Conservation (phyloP, 148 eudicot species). For the Dianthus caryophyllus region DNA sequence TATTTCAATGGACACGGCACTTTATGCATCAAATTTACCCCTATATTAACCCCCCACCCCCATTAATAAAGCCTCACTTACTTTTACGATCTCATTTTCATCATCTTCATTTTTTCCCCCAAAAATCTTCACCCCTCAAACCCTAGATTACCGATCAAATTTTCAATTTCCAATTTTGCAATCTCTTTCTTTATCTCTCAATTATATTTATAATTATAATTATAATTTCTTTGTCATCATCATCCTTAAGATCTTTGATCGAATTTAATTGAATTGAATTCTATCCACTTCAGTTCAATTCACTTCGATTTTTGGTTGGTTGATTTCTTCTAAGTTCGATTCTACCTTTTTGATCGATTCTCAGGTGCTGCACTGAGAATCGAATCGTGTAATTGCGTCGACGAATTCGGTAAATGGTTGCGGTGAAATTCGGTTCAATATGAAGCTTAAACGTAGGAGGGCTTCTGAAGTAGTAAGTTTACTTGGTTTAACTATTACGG, state of each 20-base stretch:
- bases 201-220: neutral
- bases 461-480: conserved; percentile 71
- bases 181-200: neutral
- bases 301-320: neutral
- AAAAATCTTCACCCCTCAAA: conserved; percentile 38
- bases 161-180: neutral
- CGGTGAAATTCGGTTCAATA: conserved; percentile 34
- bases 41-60: too few relatives aligned
- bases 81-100: conserved; percentile 31
- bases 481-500: too few relatives aligned
- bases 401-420: conserved; percentile 36
- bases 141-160: conserved; percentile 29
- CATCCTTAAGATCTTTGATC: neutral
- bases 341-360: conserved; percentile 18
- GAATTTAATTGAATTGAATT: conserved; percentile 9
- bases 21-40: too few relatives aligned
- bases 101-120: too few relatives aligned
- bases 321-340: neutral
- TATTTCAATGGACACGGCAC: too few relatives aligned
- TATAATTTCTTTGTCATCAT: neutral
- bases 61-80: neutral
- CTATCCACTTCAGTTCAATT: conserved; percentile 6
- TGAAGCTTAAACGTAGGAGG: conserved; percentile 79
- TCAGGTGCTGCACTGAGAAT: conserved; percentile 14
- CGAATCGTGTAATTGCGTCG: conserved; percentile 5